Evolutionary conservation across 1,139 yeast species (phyloP), one percentile per base, ranked within the genome.

Genomic region (Chernovozyma sophiae-reginae): DNA sequence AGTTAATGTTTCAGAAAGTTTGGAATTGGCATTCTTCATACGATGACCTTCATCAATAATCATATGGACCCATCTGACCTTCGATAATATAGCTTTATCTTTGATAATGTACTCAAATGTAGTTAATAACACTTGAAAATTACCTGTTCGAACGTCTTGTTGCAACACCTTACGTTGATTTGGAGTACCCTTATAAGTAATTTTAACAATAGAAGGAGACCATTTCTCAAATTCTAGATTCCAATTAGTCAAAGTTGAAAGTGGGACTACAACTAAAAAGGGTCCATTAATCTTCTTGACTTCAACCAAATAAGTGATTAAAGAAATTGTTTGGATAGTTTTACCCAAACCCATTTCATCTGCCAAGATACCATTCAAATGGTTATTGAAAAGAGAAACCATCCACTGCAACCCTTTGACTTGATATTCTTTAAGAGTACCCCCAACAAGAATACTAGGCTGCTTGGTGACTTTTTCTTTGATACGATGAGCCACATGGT

Each of bases 361-460:
- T 5, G 97, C 97, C 42, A 90, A 67, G 44, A 90, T 90, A 68
- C 97, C 97, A 58, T 92, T 90, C 53, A 92, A 72, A 58, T 89
- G 92, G 62, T 92, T 92, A 59, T 92, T 92, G 60, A 76, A 90
- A 42, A 92, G 71, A 0, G 97, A 90, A 4, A 90, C 95, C 97
- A 92, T 90, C 98, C 97, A 90, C 59, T 92, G 96, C 42, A 90
- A 70, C 57, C 97, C 97, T 61, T 86, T 87, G 43, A 90, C 32
- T 65, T 90, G 97, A 57, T 92, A 92, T 54, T 92, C 98, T 60
- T 92, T 92, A 55, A 92, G 71, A 1, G 78, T 75, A 45, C 98
- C 98, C 38, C 98, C 98, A 32, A 81, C 74, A 46, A 87, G 58
- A 35, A 83, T 74, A 1, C 70, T 51, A 2, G 94, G 90, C 49